Base-by-base conservation (phyloP, 305 asterid species). In the Plantago coronopus region DNA sequence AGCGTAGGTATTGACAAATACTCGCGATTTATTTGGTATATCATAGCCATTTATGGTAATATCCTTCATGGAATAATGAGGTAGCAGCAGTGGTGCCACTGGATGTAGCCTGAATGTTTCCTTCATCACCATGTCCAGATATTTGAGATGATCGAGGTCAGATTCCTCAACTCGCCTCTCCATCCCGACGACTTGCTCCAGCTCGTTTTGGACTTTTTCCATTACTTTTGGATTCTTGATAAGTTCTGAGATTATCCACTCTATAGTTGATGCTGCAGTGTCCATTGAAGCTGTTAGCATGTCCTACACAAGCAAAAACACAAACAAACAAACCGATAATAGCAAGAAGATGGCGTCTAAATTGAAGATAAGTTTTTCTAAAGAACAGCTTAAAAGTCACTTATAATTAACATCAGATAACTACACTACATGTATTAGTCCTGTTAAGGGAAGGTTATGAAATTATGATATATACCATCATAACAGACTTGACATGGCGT, bases 401-500 rank as follows among this genome's bases (percentile, higher is more conserved):
- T 25, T 2, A 25, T 25, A 5, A 5, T 25, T 2, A 2, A 25
- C 29, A 25, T 2, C 2, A 25, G 5, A 2, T 25, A 25, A 25
- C 5, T 25, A 25, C 9, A 38, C 19, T 31, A 7, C 23, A 56
- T 8, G 5, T 25, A 25, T 25, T 25, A 5, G 5, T 25, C 5
- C 5, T 25, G n/a, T n/a, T n/a, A n/a, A n/a, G n/a, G n/a, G n/a
- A 25, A 25, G 2, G 2, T 25, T 25, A 25, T 25, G 5, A 2
- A 25, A 50, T 1, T 4, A 54, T 25, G 4, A 22, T 10, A 46
- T 57, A 45, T 77, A 86, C 95, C 80, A 80, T 58, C 76, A 87
- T 58, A n/a, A 78, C 46, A 45, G 85, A 80, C 74, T 84, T 87
- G 69, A 84, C 74, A 66, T 84, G 84, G n/a, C 79, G 65, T 1